Percentiles rank a stretch among this genome's conserved stretches.
Conservation (phyloP, 768 basidiomycete genomes). For the Suillus subalutaceus region DNA sequence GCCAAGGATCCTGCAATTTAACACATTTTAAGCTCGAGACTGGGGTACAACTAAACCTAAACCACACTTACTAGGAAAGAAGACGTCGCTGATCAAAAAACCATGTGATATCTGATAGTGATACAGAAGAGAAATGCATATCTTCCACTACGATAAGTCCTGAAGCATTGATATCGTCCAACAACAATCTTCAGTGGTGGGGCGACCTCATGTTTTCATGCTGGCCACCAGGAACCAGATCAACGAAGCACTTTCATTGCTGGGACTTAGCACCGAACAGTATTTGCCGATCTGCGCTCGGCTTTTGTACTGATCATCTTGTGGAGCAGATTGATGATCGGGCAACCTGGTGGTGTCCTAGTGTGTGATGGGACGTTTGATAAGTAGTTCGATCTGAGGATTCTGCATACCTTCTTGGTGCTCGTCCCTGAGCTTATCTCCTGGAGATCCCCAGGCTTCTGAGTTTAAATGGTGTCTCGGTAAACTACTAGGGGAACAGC, state of each 20-base stretch:
- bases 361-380: not conserved
- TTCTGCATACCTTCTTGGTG: not conserved
- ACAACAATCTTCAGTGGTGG: not conserved
- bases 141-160: not conserved
- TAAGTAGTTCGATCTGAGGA: not conserved
- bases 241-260: not conserved
- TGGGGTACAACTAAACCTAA: not conserved
- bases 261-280: not conserved
- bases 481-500: not conserved
- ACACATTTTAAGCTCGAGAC: not conserved
- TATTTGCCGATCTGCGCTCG: not conserved
- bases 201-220: not conserved
- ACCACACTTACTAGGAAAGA: not conserved
- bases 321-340: conserved; percentile 9
- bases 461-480: not conserved
- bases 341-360: conserved; percentile 3
- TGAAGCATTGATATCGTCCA: not conserved
- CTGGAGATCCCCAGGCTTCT: conserved; percentile 4
- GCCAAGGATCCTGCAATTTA: not conserved
- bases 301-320: not conserved
- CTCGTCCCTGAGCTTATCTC: conserved; percentile 4
- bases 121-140: not conserved
- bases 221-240: conserved; percentile 7
- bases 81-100: not conserved
- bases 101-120: conserved; percentile 4